Conservation (phyloP, 2,329 filamentous ascomycete species). For the Epichloe typhina region DNA sequence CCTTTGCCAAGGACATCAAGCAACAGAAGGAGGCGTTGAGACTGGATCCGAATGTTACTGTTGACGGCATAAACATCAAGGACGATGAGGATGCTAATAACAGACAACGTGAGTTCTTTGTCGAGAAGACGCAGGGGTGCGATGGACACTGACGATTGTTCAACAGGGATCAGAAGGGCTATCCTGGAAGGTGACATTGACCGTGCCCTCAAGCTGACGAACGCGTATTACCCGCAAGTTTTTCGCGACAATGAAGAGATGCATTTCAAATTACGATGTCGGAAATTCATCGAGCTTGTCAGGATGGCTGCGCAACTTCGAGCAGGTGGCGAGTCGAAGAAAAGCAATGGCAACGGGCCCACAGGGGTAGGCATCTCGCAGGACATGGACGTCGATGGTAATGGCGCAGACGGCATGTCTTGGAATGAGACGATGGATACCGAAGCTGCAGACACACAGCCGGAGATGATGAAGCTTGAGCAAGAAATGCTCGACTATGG, state of each 20-base stretch:
- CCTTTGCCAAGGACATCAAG: slow-evolving; percentile 72
- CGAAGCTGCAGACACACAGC: slow-evolving; percentile 18
- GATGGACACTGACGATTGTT: slow-evolving; percentile 3
- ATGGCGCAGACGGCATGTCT: slow-evolving; percentile 26
- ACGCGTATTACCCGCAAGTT: slow-evolving; percentile 66
- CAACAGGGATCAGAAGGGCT: slow-evolving; percentile 65
- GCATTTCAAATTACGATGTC: slow-evolving; percentile 75
- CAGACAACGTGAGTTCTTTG: slow-evolving; percentile 56
- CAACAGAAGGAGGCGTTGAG: slow-evolving; percentile 59
- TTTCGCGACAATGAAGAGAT: slow-evolving; percentile 71
- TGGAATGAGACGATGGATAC: slow-evolving; percentile 41
- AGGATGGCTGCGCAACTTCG: slow-evolving; percentile 55
- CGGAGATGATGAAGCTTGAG: slow-evolving; percentile 38
- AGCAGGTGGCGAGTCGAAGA: slow-evolving; percentile 31
- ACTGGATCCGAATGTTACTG: slow-evolving; percentile 37
- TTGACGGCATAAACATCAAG: slow-evolving; percentile 50
- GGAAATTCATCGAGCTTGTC: slow-evolving; percentile 94
- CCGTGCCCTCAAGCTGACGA: slow-evolving; percentile 69
- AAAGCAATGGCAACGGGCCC: slow-evolving; percentile 26
- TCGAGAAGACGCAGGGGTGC: background rate
- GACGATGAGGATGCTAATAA: slow-evolving; percentile 81
- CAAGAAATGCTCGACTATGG: slow-evolving; percentile 67
- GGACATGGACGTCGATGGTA: slow-evolving; percentile 44
- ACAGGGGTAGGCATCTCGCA: slow-evolving; percentile 24
- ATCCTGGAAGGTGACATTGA: slow-evolving; percentile 91